These are phyloP conservation scores for Solanum clarkiae DNA, from an alignment of 257 asterid species.

Conservation along the genomic window DNA sequence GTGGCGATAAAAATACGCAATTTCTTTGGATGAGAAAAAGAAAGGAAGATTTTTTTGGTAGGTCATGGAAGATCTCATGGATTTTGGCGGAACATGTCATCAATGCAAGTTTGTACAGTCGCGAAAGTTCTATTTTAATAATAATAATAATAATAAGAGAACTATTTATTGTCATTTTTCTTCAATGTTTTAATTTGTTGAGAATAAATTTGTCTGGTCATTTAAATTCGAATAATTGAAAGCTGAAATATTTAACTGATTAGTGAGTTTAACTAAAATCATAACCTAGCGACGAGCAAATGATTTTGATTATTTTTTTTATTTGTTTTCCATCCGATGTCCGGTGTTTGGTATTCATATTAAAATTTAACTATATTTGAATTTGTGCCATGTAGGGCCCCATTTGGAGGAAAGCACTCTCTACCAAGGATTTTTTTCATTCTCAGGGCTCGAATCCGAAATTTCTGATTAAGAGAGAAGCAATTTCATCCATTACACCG, in stretches of 20 bases:
- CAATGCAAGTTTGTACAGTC: neutral
- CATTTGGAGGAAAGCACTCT: too few relatives aligned
- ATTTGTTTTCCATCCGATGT: too few relatives aligned
- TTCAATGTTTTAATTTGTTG: neutral
- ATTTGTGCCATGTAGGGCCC: too few relatives aligned
- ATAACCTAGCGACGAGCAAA: neutral
- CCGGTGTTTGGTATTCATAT: too few relatives aligned
- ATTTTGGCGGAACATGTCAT: neutral
- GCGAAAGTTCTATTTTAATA: neutral
- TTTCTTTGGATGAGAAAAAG: neutral
- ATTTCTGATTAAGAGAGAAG: too few relatives aligned
- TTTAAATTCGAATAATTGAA: neutral
- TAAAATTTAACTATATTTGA: too few relatives aligned
- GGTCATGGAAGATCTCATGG: neutral
- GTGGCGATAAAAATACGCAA: neutral
- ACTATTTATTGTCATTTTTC: neutral
- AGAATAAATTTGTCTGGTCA: neutral
- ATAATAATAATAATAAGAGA: too few relatives aligned
- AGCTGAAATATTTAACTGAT: neutral
- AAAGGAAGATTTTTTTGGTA: neutral
- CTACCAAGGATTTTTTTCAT: too few relatives aligned
- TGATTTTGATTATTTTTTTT: neutral
- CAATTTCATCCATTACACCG: too few relatives aligned
- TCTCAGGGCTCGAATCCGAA: too few relatives aligned
- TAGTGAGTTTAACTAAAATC: neutral